These are phyloP conservation scores for Domatiomyces catenatus DNA, from an alignment of 2,329 filamentous ascomycete genomes.

Conservation along the genomic window DNA sequence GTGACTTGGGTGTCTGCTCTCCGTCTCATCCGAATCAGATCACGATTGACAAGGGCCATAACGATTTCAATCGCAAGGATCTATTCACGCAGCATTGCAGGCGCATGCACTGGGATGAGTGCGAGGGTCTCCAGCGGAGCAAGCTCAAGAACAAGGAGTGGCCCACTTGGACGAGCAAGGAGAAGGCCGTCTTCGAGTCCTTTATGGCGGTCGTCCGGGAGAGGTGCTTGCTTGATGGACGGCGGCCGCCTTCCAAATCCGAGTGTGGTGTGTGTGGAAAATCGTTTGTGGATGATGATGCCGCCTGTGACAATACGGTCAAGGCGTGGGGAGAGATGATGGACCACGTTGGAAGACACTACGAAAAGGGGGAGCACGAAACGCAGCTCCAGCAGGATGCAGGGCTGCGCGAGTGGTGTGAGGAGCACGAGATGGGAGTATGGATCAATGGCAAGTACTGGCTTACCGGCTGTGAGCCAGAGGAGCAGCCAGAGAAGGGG, in stretches of 20 bases:
- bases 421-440: not conserved
- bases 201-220: slow-evolving; percentile 42
- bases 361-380: slow-evolving; percentile 43
- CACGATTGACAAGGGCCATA: slow-evolving; percentile 19
- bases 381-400: not conserved
- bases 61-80: slow-evolving; percentile 82
- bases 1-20: slow-evolving; percentile 47
- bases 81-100: slow-evolving; percentile 77
- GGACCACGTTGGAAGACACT: slow-evolving; percentile 74
- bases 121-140: not conserved
- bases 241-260: slow-evolving; percentile 47
- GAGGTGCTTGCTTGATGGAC: slow-evolving; percentile 45
- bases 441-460: not conserved
- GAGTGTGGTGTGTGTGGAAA: slow-evolving; percentile 44
- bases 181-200: slow-evolving; percentile 31
- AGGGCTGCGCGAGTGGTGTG: not conserved
- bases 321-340: slow-evolving; percentile 66
- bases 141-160: not conserved
- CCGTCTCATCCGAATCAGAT: slow-evolving; percentile 13
- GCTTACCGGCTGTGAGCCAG: not conserved
- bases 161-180: slow-evolving; percentile 16
- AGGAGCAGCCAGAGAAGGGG: not conserved
- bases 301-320: slow-evolving; percentile 26
- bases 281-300: slow-evolving; percentile 8
- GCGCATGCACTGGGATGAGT: slow-evolving; percentile 53